Base-by-base conservation (phyloP, 2,329 filamentous ascomycete genomes). In the Talaromyces rugulosus region DNA sequence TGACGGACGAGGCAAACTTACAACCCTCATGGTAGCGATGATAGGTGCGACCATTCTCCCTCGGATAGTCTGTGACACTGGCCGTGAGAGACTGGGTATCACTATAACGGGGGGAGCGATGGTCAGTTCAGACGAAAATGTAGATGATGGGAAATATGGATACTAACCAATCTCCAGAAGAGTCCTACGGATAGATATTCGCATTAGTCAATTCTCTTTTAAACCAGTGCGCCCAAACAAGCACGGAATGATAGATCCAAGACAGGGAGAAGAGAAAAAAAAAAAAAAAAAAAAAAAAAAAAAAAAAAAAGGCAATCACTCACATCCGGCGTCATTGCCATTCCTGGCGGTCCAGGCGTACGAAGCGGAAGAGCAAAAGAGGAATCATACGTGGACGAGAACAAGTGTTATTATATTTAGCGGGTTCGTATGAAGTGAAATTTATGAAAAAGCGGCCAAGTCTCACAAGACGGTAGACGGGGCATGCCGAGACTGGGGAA, bases 21-120 rank as follows among this genome's bases (percentile, higher is more conserved):
- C 75, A 67, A 66, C 77, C 78, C 67, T 79, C 77, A 68, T 78
- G 77, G 63, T 78, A 80, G 62, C 66, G 76, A 66, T 80, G 78
- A 66, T 80, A 80, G 65, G 73, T 71, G 67, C 78, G 71, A 47
- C 77, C 77, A 69, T 79, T 73, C 51, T 77, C 73, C 7, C 74
- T 68, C 7, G 76, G 76, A 66, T 78, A 80, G 61, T 79, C 75
- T 57, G 71, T 78, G 62, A 79, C 74, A 68, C 75, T 78, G 56
- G 70, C 71, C 54, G 76, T 78, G 61, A 80, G 66, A 14, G 77
- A 79, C 64, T 77, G 72, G 0, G 77, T 79, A 53, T 78, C 76
- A 66, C 74, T 75, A 51, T 61, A 42, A n/a, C 18, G 14, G 16
- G 12, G 14, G 7, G 11, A 53, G 30, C 18, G 50, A 30, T 31